Evolutionary conservation across 768 basidiomycete genomes (phyloP), one percentile per base, ranked within the genome.

Genomic region (Trametes gibbosa): DNA sequence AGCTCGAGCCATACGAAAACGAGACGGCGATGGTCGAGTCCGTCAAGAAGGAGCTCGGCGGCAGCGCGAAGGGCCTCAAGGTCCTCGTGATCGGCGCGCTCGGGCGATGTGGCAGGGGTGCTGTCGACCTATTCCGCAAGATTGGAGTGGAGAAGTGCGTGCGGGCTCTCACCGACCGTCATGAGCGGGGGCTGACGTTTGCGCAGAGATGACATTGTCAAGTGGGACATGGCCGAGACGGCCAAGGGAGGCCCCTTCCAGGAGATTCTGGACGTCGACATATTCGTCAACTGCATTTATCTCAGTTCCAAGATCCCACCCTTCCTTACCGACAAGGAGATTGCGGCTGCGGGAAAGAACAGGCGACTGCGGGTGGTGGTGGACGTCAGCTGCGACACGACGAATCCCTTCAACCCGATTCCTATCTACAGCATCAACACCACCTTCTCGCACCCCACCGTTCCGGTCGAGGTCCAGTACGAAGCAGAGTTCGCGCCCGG

Each of bases 211-310:
- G 86, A 98, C 70, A 97, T 99, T 68, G 25, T 92, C 75, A 95
- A 98, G 81, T 98, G 97, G 97, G 97, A 99, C 73, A 76, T 99
- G 80, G 90, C 80, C 2, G 97, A 99, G 77, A 99, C 97, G 7
- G 90, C 89, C 67, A 95, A 94, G 76, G 95, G 95, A 29, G 97
- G 97, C 2, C 97, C 97, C 0, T 98, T 98, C 79, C 74, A 83
- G 46, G 96, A 98, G 77, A 93, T 99, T 59, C 82, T 98, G 27
- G 92, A 93, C 63, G 96, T 94, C 63, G 96, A 99, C 76, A 86
- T 99, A 67, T 98, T 99, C 69, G 85, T 98, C 81, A 99, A 99
- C 78, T 98, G 97, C 81, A 99, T 99, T 73, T 98, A 98, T 74
- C 87, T 99, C 50, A 86, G 85, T n/a, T 84, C 86, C 17, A 72